Base-by-base conservation (phyloP, 108 stramenopile genomes). In the Fragilariopsis cylindrus region DNA sequence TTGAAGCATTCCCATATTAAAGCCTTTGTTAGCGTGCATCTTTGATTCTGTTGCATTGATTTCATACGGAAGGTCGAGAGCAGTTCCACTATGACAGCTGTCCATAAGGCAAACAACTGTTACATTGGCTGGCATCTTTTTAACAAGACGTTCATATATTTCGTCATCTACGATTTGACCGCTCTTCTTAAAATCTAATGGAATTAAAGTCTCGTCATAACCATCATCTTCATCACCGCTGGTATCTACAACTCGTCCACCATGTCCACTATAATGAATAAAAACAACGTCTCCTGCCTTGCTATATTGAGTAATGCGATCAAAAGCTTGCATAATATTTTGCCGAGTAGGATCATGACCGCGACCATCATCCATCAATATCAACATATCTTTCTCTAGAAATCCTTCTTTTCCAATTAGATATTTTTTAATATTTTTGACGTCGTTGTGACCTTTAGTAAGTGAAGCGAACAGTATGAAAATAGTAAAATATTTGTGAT, bases 101-200 rank as follows among this genome's bases (percentile, higher is more conserved):
- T 93, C 92, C 88, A 90, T 90, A 56, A 73, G 91, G 46, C 79
- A 87, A 65, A 92, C 91, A 60, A 97, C 88, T 7, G 76, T 81
- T 5, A 96, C 94, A 67, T 91, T 94, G 8, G 68, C 78, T 13
- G 75, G 75, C 84, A 98, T 87, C 45, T 90, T 89, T 50, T 82
- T 73, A 9, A 96, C 86, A 52, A 98, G 79, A 39, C 81, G 71
- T 70, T 87, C 85, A 65, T 86, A 86, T 45, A 98, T 60, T 7
- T 91, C 90, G 76, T 96, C 97, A 70, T 97, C 96, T 43, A 85
- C 49, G 60, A 98, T 98, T 60, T 96, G 95, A 3, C 97, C 97
- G 16, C 84, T 72, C 3, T 62, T 70, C 69, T 83, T 57, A 76
- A 93, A 98, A 88, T 98, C 97, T 0, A 96, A 87, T 19, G 96